phyloP scores from a whole-genome alignment of 371 early-diverging fungal species.

The Capniomyces stellatus region DNA sequence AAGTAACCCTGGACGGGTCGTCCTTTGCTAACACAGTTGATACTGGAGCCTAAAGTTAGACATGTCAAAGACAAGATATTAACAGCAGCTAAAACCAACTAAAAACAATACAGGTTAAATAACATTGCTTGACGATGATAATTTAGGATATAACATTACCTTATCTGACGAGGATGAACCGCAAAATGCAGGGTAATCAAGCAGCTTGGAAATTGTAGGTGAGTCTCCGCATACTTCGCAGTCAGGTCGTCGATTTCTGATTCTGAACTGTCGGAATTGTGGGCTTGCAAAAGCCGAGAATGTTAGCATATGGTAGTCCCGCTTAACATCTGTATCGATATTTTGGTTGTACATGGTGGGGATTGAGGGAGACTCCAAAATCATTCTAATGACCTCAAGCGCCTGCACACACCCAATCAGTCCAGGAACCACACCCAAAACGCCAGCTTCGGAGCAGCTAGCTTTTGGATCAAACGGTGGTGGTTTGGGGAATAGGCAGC shows the following conservation, averaged over 20 bases:
- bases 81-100: neutral
- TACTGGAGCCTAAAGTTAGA: slow-evolving; percentile 2
- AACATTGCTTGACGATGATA: no score
- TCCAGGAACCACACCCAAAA: slow-evolving; percentile 93
- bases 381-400: slow-evolving; percentile 81
- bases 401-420: slow-evolving; percentile 92
- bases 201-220: slow-evolving; percentile 52
- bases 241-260: slow-evolving; percentile 41
- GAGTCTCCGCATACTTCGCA: slow-evolving; percentile 77
- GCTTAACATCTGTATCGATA: neutral
- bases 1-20: slow-evolving; percentile 15
- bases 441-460: slow-evolving; percentile 95
- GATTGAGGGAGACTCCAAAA: slow-evolving; percentile 24
- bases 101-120: neutral
- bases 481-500: slow-evolving; percentile 90
- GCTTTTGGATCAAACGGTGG: slow-evolving; percentile 74
- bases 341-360: neutral
- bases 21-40: slow-evolving; percentile 9
- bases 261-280: slow-evolving; percentile 60
- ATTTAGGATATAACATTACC: no score
- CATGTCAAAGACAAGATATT: neutral
- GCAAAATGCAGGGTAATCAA: slow-evolving; percentile 85
- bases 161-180: slow-evolving; percentile 59
- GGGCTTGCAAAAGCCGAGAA: slow-evolving; percentile 53
- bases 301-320: slow-evolving; percentile 36